These are phyloP conservation scores for Vaccinium macrocarpon DNA, from an alignment of 148 eudicot species.

Conservation along the genomic window DNA sequence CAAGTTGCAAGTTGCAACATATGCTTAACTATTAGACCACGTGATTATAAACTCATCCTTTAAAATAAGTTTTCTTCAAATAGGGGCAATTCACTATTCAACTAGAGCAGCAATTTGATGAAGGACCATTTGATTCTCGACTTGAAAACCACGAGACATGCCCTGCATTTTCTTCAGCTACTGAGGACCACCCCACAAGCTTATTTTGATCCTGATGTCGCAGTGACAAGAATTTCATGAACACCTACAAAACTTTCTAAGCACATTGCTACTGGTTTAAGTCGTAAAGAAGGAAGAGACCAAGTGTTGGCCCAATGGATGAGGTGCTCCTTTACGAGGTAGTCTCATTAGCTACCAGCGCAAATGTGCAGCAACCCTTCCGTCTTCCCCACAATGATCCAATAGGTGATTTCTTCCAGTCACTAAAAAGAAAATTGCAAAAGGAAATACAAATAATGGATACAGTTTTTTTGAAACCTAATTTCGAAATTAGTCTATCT, in stretches of 20 bases:
- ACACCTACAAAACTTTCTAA: neutral
- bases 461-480: neutral
- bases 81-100: neutral
- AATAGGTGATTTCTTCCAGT: neutral
- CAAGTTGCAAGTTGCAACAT: neutral
- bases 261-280: neutral
- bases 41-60: neutral
- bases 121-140: neutral
- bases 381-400: neutral
- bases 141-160: neutral
- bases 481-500: neutral
- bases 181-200: neutral
- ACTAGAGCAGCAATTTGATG: neutral
- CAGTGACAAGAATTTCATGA: neutral
- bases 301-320: neutral
- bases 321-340: neutral
- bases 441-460: neutral
- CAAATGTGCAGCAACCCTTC: neutral
- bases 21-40: neutral
- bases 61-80: neutral
- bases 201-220: neutral
- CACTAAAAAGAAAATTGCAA: neutral
- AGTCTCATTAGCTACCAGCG: neutral
- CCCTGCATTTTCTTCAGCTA: neutral
- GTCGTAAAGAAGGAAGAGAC: neutral